These are phyloP conservation scores for Yamadazyma pseudoaaseri DNA, from an alignment of 1,139 yeast genomes.

Conservation along the genomic window DNA sequence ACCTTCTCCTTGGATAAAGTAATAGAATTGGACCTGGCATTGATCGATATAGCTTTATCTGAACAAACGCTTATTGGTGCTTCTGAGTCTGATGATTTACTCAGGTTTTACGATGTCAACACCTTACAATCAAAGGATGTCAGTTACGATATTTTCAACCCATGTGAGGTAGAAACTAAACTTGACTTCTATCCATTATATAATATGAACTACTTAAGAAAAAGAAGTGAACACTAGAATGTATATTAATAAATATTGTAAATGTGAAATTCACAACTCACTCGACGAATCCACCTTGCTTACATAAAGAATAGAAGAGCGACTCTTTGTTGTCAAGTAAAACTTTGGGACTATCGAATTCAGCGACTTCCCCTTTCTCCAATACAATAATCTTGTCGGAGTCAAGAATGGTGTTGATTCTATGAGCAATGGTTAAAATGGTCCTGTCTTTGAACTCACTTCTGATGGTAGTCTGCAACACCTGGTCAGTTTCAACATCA, in stretches of 20 bases:
- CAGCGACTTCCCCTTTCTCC: conserved; percentile 31
- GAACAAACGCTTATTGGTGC: conserved; percentile 41
- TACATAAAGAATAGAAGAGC: conserved; percentile 31
- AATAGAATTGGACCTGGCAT: conserved; percentile 21
- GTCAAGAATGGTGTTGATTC: conserved; percentile 36
- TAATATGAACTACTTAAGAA: conserved; percentile 63
- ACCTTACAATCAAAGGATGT: conserved; percentile 8
- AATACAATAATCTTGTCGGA: conserved; percentile 34
- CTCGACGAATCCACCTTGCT: conserved; percentile 27
- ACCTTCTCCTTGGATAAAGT: conserved; percentile 26
- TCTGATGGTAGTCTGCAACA: conserved; percentile 34
- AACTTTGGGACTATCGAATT: conserved; percentile 29
- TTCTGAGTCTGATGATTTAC: conserved; percentile 28
- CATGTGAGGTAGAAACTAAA: conserved; percentile 35
- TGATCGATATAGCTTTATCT: conserved; percentile 25
- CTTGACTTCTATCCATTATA: conserved; percentile 63
- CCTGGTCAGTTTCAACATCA: conserved; percentile 36
- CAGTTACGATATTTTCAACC: conserved; percentile 20
- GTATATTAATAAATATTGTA: conserved; percentile 1
- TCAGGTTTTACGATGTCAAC: conserved; percentile 24
- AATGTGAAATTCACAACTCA: too few species aligned
- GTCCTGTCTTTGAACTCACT: conserved; percentile 32
- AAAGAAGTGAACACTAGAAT: conserved; percentile 70
- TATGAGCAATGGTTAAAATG: conserved; percentile 36
- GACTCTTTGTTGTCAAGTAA: conserved; percentile 23